Evolutionary conservation across 1,284 basidiomycete species (phyloP).

Genomic region (Stereum hirsutum): DNA sequence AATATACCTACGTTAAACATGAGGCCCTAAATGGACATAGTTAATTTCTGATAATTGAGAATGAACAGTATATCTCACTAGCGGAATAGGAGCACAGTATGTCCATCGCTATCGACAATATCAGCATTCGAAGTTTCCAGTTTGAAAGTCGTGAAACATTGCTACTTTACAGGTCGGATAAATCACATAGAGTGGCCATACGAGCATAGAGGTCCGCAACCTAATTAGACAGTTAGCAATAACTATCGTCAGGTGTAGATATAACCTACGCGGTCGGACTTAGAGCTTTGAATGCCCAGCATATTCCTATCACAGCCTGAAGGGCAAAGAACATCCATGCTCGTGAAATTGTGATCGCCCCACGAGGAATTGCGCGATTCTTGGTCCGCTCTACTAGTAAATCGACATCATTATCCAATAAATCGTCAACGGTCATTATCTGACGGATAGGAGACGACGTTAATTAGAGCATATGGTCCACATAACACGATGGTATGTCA

Average conservation of each 20-base stretch:
- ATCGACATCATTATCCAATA: constrained; percentile 2
- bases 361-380: background rate
- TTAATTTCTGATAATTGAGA: background rate
- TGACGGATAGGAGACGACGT: background rate
- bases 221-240: background rate
- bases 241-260: background rate
- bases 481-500: too few relatives aligned
- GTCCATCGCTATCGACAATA: background rate
- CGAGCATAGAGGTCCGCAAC: background rate
- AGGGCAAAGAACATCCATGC: constrained; percentile 1
- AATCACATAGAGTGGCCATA: background rate
- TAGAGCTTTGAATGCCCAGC: background rate
- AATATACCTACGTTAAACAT: background rate
- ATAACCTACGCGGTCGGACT: background rate
- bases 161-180: constrained; percentile 1
- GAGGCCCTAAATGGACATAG: background rate
- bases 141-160: background rate
- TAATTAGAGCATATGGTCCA: background rate
- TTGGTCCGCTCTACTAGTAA: background rate
- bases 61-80: background rate
- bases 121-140: background rate
- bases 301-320: background rate
- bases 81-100: background rate
- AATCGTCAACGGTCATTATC: constrained; percentile 1
- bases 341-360: background rate